Percentiles rank a stretch among this genome's conserved stretches.
Conservation (phyloP, 75 land plant species). For the Selaginella moellendorffii region DNA sequence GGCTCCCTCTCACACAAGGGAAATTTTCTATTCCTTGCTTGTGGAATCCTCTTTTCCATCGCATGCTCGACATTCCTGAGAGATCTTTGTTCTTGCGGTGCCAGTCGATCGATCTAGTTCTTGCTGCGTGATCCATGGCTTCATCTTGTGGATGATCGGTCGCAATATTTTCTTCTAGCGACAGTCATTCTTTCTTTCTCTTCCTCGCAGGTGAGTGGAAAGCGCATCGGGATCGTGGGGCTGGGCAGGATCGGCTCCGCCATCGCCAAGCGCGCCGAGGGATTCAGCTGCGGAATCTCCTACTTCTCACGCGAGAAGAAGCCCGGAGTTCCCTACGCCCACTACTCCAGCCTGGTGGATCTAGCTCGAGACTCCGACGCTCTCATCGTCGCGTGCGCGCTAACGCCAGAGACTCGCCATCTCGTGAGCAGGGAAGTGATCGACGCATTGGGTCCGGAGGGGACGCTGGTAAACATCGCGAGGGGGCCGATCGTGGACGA, state of each 20-base stretch:
- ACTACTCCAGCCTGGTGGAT: constrained; percentile 42
- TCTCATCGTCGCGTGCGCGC: constrained; percentile 64
- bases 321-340: constrained; percentile 36
- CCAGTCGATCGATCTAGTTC: too few species aligned
- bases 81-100: too few species aligned
- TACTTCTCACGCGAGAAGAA: constrained; percentile 69
- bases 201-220: constrained; percentile 74
- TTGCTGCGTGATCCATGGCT: too few species aligned
- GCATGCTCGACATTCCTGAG: too few species aligned
- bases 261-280: constrained; percentile 72
- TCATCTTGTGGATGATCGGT: too few species aligned
- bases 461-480: constrained; percentile 63
- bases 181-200: too few species aligned
- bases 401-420: constrained; percentile 55
- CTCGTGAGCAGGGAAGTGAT: constrained; percentile 71
- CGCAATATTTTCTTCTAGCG: too few species aligned
- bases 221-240: constrained; percentile 78
- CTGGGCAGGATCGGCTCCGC: constrained; percentile 84
- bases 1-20: too few species aligned
- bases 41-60: too few species aligned
- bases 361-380: constrained; percentile 57
- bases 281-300: constrained; percentile 56
- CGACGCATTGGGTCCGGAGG: constrained; percentile 77
- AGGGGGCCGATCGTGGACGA: constrained; percentile 75
- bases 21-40: too few species aligned